These are phyloP conservation scores for Cystofilobasidium ferigula DNA, from an alignment of 768 basidiomycete species.

Conservation along the genomic window DNA sequence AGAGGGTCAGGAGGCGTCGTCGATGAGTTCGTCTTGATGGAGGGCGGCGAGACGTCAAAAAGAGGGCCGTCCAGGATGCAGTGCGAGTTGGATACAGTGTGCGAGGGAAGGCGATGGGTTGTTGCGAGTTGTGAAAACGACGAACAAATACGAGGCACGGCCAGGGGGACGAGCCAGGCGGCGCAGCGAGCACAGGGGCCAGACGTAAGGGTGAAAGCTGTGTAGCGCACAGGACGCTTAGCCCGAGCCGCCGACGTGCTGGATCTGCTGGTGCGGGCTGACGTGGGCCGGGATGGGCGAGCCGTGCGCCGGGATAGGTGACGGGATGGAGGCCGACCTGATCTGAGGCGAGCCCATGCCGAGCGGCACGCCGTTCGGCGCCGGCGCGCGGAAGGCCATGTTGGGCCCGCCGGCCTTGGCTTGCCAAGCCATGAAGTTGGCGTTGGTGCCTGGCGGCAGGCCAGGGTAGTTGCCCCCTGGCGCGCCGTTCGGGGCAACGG, in stretches of 20 bases:
- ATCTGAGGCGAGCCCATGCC: conserved; percentile 6
- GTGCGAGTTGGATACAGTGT: no score
- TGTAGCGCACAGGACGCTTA: neutral
- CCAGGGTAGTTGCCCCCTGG: conserved; percentile 14
- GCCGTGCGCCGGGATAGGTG: conserved; percentile 12
- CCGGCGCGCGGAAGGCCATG: neutral
- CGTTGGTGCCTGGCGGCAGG: conserved; percentile 11
- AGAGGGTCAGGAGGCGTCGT: no score
- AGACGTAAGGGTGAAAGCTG: neutral
- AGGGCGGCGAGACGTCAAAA: no score
- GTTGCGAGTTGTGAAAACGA: neutral
- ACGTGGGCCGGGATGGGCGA: conserved; percentile 8
- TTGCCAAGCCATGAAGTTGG: conserved; percentile 14
- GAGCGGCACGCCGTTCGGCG: conserved; percentile 10
- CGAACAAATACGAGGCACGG: no score
- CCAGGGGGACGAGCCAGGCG: neutral
- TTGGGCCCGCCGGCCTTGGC: neutral
- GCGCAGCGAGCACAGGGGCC: neutral
- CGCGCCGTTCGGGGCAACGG: neutral
- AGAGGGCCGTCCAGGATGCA: no score
- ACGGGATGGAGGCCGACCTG: neutral
- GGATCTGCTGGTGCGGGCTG: conserved; percentile 10
- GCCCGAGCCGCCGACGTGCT: conserved; percentile 22
- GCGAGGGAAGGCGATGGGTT: neutral
- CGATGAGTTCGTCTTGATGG: no score